Evolutionary conservation across 2,329 filamentous ascomycete species (phyloP).

Genomic region (Nemania serpens): DNA sequence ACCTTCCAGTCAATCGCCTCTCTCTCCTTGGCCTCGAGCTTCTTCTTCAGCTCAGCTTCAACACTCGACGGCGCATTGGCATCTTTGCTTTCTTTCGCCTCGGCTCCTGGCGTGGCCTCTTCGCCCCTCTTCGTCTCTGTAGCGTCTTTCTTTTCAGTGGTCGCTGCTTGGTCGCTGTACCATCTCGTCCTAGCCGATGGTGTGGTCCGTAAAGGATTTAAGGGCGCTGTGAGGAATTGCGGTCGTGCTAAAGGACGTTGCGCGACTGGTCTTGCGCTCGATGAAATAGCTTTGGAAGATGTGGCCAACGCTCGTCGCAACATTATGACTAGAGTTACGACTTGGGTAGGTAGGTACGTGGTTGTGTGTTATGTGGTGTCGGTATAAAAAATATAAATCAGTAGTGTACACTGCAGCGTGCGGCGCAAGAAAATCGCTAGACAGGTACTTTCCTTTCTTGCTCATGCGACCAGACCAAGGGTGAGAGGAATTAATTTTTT

Average conservation of each 20-base stretch:
- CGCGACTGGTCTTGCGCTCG: slow-evolving; percentile 48
- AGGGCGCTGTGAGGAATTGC: slow-evolving; percentile 47
- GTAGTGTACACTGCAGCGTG: background rate
- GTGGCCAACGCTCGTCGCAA: slow-evolving; percentile 39
- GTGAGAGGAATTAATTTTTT: slow-evolving; percentile 23
- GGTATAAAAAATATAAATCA: slow-evolving; percentile 8
- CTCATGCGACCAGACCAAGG: slow-evolving; percentile 3
- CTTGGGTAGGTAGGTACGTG: background rate
- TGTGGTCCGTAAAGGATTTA: slow-evolving; percentile 42
- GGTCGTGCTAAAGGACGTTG: slow-evolving; percentile 53
- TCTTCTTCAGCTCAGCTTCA: slow-evolving; percentile 61
- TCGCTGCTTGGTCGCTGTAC: slow-evolving; percentile 46
- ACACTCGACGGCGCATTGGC: slow-evolving; percentile 48
- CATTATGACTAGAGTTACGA: slow-evolving; percentile 31
- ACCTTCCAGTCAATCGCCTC: slow-evolving; percentile 87
- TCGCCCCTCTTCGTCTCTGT: slow-evolving; percentile 50
- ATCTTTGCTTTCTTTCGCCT: slow-evolving; percentile 38
- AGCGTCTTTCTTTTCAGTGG: slow-evolving; percentile 44
- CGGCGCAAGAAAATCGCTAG: slow-evolving; percentile 3
- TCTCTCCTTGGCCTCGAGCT: slow-evolving; percentile 73
- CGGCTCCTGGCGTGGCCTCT: slow-evolving; percentile 41
- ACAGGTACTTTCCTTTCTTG: slow-evolving; percentile 2
- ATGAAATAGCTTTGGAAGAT: slow-evolving; percentile 38
- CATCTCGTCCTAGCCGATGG: slow-evolving; percentile 37
- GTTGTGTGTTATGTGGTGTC: background rate